A percentile compares a stretch with the other conserved stretches of the same genome.
phyloP scores from a whole-genome alignment of 2,329 filamentous ascomycete species.

The Fusarium neocosmosporiellum region DNA sequence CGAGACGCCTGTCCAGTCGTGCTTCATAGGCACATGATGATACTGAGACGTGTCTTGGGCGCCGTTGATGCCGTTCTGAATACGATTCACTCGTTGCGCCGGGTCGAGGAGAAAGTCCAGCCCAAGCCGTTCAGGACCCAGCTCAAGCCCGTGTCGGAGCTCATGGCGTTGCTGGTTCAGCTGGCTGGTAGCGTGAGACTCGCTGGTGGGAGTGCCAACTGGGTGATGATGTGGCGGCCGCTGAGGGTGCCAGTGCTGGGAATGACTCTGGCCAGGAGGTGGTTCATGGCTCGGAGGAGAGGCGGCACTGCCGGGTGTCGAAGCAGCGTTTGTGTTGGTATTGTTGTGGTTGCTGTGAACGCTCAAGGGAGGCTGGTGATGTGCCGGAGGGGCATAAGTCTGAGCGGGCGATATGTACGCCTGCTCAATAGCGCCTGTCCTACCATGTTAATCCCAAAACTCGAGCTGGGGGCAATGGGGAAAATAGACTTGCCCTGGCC shows the following conservation, averaged over 20 bases:
- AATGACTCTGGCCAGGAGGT: constrained; percentile 12
- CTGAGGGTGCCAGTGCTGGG: constrained; percentile 29
- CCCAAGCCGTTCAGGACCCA: constrained; percentile 74
- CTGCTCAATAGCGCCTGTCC: constrained; percentile 42
- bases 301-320: constrained; percentile 39
- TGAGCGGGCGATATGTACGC: constrained; percentile 49
- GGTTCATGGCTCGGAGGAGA: constrained; percentile 40
- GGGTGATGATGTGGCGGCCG: constrained; percentile 29
- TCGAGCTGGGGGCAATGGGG: background rate
- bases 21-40: constrained; percentile 62
- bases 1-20: constrained; percentile 56
- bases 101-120: constrained; percentile 79
- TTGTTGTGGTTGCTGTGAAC: constrained; percentile 36
- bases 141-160: constrained; percentile 66
- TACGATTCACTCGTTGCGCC: constrained; percentile 64
- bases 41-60: constrained; percentile 58
- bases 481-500: constrained; percentile 39
- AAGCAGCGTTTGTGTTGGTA: constrained; percentile 38
- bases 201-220: constrained; percentile 9
- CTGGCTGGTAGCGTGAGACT: constrained; percentile 35
- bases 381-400: constrained; percentile 39
- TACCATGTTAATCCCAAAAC: constrained; percentile 5
- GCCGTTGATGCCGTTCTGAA: constrained; percentile 62
- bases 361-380: constrained; percentile 33
- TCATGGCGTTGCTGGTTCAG: constrained; percentile 62